phyloP scores from a whole-genome alignment of 805 yeast genomes.

The Candida pseudoglaebosa region DNA sequence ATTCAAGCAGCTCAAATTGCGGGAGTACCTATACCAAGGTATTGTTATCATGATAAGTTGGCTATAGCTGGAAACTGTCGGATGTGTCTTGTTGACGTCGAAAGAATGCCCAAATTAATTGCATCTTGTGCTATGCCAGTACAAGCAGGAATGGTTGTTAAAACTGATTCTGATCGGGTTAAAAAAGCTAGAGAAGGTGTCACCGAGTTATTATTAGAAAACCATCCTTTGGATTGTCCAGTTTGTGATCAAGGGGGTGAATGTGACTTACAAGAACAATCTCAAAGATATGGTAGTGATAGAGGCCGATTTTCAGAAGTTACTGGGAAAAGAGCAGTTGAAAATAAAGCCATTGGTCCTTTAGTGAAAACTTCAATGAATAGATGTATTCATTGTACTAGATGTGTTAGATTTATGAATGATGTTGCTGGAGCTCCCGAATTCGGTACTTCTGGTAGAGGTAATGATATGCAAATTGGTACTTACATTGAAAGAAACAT shows the following conservation, averaged over 20 bases:
- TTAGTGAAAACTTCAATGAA: conserved; percentile 87
- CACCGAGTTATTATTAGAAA: conserved; percentile 81
- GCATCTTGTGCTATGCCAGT: conserved; percentile 93
- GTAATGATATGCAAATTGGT: conserved; percentile 89
- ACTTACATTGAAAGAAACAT: conserved; percentile 82
- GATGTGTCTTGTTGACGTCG: conserved; percentile 89
- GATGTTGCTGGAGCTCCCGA: conserved; percentile 93
- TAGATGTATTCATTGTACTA: conserved; percentile 88
- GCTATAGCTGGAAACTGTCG: conserved; percentile 92
- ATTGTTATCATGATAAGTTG: conserved; percentile 87
- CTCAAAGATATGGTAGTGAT: conserved; percentile 77
- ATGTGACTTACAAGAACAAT: conserved; percentile 88
- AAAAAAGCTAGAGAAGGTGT: conserved; percentile 85
- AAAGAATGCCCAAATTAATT: conserved; percentile 82
- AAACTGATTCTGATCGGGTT: conserved; percentile 73
- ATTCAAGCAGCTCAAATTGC: conserved; percentile 92
- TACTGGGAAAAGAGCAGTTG: conserved; percentile 83
- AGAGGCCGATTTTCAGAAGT: conserved; percentile 82
- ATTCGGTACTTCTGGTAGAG: conserved; percentile 85
- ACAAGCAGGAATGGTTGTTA: conserved; percentile 83
- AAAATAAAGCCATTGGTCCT: conserved; percentile 88
- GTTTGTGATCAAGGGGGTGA: conserved; percentile 95
- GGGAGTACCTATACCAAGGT: conserved; percentile 82
- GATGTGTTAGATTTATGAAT: conserved; percentile 86
- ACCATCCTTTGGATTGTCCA: conserved; percentile 91